These are phyloP conservation scores for Cerrena zonata DNA, from an alignment of 1,284 basidiomycete species.

Conservation along the genomic window DNA sequence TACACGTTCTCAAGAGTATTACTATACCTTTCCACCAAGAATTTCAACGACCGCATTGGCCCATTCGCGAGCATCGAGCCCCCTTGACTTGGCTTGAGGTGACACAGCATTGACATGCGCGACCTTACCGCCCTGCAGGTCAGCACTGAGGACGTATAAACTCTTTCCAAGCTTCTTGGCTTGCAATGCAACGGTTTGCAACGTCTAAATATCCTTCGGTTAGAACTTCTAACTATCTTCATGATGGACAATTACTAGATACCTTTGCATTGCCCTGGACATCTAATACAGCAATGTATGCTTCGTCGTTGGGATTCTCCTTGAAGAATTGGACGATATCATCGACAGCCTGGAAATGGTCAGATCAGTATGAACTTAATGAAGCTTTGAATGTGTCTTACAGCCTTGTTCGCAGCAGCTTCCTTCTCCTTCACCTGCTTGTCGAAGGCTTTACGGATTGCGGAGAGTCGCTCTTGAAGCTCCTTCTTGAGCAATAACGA, in stretches of 20 bases:
- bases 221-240: not conserved
- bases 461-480: conserved; percentile 70
- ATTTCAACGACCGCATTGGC: conserved; percentile 71
- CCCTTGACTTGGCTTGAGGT: conserved; percentile 51
- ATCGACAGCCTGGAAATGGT: conserved; percentile 57
- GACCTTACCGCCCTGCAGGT: conserved; percentile 68
- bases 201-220: conserved; percentile 39
- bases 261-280: conserved; percentile 81
- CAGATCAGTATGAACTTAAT: not conserved
- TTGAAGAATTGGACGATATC: conserved; percentile 69
- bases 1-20: not conserved
- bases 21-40: conserved; percentile 79
- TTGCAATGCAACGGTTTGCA: conserved; percentile 71
- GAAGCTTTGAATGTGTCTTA: conserved; percentile 25
- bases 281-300: conserved; percentile 67
- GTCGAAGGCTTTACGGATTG: conserved; percentile 78
- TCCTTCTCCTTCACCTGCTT: conserved; percentile 83
- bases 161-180: conserved; percentile 79
- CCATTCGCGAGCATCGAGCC: conserved; percentile 80
- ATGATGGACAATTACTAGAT: conserved; percentile 2
- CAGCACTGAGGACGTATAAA: conserved; percentile 83
- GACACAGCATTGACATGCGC: conserved; percentile 87
- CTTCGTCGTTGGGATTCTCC: conserved; percentile 63
- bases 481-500: conserved; percentile 79
- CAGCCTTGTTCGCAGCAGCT: conserved; percentile 73